Conservation (phyloP, 2,329 filamentous ascomycete genomes). For the Ceratocystis huliohia region DNA sequence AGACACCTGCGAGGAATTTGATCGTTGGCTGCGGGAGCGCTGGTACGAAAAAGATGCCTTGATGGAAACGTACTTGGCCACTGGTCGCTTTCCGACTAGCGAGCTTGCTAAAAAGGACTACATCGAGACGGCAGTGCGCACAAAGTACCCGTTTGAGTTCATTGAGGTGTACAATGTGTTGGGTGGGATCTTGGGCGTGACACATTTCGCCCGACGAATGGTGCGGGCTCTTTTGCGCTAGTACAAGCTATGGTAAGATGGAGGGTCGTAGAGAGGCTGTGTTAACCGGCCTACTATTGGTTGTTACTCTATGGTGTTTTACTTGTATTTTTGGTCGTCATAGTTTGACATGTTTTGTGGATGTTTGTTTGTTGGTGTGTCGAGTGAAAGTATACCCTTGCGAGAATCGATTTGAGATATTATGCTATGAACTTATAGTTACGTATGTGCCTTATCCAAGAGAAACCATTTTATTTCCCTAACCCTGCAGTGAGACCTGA, state of each 20-base stretch:
- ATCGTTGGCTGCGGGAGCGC: conserved; percentile 68
- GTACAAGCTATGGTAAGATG: background rate
- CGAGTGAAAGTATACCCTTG: conserved; percentile 18
- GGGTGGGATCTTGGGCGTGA: conserved; percentile 13
- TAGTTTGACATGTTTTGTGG: background rate
- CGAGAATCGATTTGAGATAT: conserved; percentile 7
- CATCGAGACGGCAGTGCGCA: conserved; percentile 20
- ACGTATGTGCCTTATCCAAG: background rate
- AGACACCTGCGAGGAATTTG: conserved; percentile 60
- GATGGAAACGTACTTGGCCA: conserved; percentile 68
- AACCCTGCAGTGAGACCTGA: conserved; percentile 29
- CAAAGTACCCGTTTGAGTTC: conserved; percentile 20
- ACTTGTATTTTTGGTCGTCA: background rate
- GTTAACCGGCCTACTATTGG: background rate
- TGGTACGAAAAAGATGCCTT: conserved; percentile 90
- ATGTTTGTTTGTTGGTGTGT: background rate
- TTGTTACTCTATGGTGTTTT: background rate
- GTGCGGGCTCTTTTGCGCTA: conserved; percentile 6
- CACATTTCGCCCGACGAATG: conserved; percentile 15
- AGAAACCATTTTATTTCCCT: background rate
- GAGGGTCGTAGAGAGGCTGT: background rate
- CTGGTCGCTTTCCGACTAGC: conserved; percentile 59
- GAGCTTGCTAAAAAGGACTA: conserved; percentile 18
- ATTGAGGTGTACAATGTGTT: conserved; percentile 20
- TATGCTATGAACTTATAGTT: background rate